Evolutionary conservation across 805 yeast species (phyloP), one percentile per base, ranked within the genome.

Genomic region (Lipomyces japonicus): DNA sequence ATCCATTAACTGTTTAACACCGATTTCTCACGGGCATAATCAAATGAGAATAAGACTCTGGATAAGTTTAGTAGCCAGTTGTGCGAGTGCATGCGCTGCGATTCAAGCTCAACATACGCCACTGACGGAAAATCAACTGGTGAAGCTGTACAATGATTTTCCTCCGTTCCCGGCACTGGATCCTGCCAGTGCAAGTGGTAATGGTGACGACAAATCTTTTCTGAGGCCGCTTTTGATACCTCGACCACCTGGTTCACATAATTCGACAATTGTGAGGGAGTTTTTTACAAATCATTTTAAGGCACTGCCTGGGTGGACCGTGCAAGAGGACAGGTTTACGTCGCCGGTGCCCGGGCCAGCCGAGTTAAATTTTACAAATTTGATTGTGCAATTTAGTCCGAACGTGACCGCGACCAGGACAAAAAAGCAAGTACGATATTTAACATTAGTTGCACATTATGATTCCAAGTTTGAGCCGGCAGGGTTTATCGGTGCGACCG

Each of bases 401-500:
- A 14, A 37, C 5, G 32, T n/a, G 12, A 12, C 19, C 19, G 22
- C 16, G 21, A 37, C 30, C 9, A 35, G 5, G 24, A n/a, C n/a
- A n/a, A n/a, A n/a, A n/a, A 34, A 19, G 18, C 22, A 32, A 9
- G 10, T 28, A 28, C 10, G 23, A 28, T 49, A 41, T 23, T 31
- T 59, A 30, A 57, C 63, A 5, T 37, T 79, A 2, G 76, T 76
- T 3, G 84, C 80, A 0, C 84, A 79, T 55, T 79, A 77, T 56
- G 84, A 79, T 59, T 71, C 81, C 0, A 73, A 74, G 54, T 46
- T 66, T 7, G 61, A 61, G 5, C 81, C 82, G 1, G 66, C 65
- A n/a, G 82, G 81, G 4, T 79, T 80, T 49, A 64, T 78, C 28
- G 84, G 84, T 4, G 84, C 82, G 1, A 75, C 71, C 25, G 84